Evolutionary conservation across 208 protist genomes (phyloP).

Genomic region (Leishmania martiniquensis): DNA sequence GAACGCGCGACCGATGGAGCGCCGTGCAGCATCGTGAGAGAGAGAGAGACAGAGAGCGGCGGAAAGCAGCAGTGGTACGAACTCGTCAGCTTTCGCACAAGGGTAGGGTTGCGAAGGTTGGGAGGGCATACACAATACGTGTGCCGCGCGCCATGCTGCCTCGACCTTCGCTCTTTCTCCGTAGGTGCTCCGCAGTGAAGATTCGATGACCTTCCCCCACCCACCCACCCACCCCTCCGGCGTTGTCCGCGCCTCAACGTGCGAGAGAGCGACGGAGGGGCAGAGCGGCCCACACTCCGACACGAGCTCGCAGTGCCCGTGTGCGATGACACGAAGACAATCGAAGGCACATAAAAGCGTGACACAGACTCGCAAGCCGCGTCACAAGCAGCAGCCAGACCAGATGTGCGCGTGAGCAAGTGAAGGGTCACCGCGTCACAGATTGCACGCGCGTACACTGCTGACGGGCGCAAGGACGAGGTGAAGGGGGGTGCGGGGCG

Average conservation of each 20-base stretch:
- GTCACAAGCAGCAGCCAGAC: neutral
- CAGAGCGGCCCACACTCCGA: neutral
- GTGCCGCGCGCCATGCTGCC: neutral
- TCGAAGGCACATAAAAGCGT: neutral
- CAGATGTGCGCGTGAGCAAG: neutral
- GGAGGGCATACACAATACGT: no score
- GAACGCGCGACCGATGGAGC: no score
- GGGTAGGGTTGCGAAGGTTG: neutral
- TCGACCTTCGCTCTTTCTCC: neutral
- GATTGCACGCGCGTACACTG: neutral
- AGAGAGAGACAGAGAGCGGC: no score
- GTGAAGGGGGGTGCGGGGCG: neutral
- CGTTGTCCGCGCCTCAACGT: neutral
- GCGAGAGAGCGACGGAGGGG: neutral
- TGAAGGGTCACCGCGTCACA: neutral
- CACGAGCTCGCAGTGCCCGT: neutral
- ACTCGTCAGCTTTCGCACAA: neutral
- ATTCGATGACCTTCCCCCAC: neutral
- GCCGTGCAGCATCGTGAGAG: no score
- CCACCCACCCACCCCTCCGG: neutral
- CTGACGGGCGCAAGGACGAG: neutral
- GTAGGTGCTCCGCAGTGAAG: neutral
- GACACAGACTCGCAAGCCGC: neutral
- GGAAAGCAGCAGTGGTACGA: neutral
- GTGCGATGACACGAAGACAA: neutral